Evolutionary conservation across 1,139 yeast genomes (phyloP).

Genomic region (Suhomyces bolitotheri): DNA sequence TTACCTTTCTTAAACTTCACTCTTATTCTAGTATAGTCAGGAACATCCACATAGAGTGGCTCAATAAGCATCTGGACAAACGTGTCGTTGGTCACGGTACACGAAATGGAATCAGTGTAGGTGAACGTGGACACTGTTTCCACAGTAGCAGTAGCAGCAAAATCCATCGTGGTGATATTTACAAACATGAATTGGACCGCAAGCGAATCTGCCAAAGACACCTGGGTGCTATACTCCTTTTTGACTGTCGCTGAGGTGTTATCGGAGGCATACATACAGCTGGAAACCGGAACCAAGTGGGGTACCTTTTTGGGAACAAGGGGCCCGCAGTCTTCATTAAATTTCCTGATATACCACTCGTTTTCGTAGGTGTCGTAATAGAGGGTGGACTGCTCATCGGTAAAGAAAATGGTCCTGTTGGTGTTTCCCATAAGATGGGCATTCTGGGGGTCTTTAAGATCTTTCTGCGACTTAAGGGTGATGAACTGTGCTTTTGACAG

Average conservation of each 20-base stretch:
- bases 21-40: slow-evolving; percentile 13
- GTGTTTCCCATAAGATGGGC: slow-evolving; percentile 8
- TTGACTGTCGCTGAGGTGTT: slow-evolving; percentile 6
- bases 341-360: slow-evolving; percentile 18
- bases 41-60: slow-evolving; percentile 16
- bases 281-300: slow-evolving; percentile 9
- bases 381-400: slow-evolving; percentile 14
- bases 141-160: not conserved
- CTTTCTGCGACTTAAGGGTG: not conserved
- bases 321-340: not conserved
- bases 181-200: not conserved
- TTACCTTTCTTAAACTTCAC: slow-evolving; percentile 12
- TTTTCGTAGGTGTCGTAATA: slow-evolving; percentile 18
- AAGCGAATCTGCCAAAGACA: slow-evolving; percentile 2
- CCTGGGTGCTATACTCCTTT: slow-evolving; percentile 5
- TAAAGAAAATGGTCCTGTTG: slow-evolving; percentile 16
- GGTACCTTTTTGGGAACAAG: not conserved
- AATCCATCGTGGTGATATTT: slow-evolving; percentile 1
- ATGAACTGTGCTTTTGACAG: slow-evolving; percentile 1
- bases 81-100: slow-evolving; percentile 19
- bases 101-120: slow-evolving; percentile 15
- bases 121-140: slow-evolving; percentile 1
- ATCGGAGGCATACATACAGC: slow-evolving; percentile 8
- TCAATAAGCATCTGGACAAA: slow-evolving; percentile 20
- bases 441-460: slow-evolving; percentile 1